Conservation (phyloP, 495 filamentous ascomycete genomes). For the Hypoxylon trugodes region DNA sequence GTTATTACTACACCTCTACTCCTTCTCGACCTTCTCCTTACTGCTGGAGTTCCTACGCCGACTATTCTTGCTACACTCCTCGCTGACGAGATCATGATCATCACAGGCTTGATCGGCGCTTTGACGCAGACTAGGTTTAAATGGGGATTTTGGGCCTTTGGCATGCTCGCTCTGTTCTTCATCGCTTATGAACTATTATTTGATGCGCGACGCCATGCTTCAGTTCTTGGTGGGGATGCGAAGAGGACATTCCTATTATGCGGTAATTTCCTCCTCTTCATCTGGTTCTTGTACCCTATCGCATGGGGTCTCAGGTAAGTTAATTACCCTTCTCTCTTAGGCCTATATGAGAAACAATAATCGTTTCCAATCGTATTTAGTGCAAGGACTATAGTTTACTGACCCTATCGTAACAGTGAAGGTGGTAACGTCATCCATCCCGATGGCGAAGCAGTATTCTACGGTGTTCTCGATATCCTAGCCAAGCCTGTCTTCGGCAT, state of each 20-base stretch:
- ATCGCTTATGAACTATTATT: constrained; percentile 64
- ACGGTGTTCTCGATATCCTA: constrained; percentile 71
- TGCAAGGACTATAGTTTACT: no score
- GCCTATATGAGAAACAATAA: no score
- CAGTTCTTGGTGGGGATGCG: constrained; percentile 58
- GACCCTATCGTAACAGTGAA: no score
- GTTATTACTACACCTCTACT: constrained; percentile 58
- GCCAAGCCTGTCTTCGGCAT: constrained; percentile 65
- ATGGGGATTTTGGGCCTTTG: constrained; percentile 74
- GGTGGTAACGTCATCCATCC: constrained; percentile 72
- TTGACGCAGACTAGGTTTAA: constrained; percentile 66
- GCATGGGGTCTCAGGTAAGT: constrained; percentile 72
- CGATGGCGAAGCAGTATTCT: constrained; percentile 73
- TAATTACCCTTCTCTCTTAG: no score
- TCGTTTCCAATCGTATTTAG: no score
- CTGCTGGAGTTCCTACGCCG: constrained; percentile 70
- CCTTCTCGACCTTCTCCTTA: constrained; percentile 67
- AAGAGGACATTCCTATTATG: constrained; percentile 60
- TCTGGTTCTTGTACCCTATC: constrained; percentile 74
- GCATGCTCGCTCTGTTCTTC: constrained; percentile 64
- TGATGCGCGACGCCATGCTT: constrained; percentile 63
- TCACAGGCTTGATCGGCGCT: constrained; percentile 69
- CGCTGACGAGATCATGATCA: constrained; percentile 69
- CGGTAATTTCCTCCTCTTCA: constrained; percentile 60
- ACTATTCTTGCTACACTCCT: constrained; percentile 69